Evolutionary conservation across 176 grass and related monocot genomes (phyloP), one percentile per base, ranked within the genome.

Genomic region (Eleusine coracana): DNA sequence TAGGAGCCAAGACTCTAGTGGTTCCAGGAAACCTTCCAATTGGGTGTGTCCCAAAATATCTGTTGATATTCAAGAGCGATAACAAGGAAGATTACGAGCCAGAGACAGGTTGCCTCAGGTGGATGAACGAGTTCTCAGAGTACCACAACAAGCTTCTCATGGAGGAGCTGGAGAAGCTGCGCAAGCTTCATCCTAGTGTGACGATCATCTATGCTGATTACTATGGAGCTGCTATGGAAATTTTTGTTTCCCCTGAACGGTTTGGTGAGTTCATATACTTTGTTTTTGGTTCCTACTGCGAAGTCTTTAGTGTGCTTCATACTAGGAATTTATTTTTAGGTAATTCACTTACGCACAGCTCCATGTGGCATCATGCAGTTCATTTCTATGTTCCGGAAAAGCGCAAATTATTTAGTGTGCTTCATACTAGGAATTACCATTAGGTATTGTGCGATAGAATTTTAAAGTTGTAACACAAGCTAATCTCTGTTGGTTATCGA

Each of bases 1-100:
- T 88, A 25, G 96, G 96, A 41, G 96, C 89, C 9, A 95, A 89
- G 74, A 96, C 83, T 29, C 77, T 98, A 71, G 49, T 98, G 17
- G 87, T 98, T 66, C 96, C 96, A 28, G 88, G 91, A 45, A 98
- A 95, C 78, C 90, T 98, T 51, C 96, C 96, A 25, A 93, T 95
- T 21, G 96, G 96, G 3, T 98, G 96, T 20, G 28, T 88, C 31
- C 91, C 96, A 16, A 49, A 58, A 13, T 98, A 95, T 66, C 74
- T 98, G 3, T 85, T 82, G 37, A 55, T 90, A 39, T 95, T 93
- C 50, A 90, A 84, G 81, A 98, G 87, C 64, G 17, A 62, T 15
- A 87, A 86, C 5, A 88, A 73, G 59, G 83, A 93, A 74, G 89
- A 93, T 84, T 98, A 98, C 21, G 93, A 98, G 25, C 74, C 82